A percentile compares a stretch with the other conserved stretches of the same genome.
These are phyloP conservation scores for Pythium insidiosum DNA, from an alignment of 352 stramenopile species.

Conservation along the genomic window DNA sequence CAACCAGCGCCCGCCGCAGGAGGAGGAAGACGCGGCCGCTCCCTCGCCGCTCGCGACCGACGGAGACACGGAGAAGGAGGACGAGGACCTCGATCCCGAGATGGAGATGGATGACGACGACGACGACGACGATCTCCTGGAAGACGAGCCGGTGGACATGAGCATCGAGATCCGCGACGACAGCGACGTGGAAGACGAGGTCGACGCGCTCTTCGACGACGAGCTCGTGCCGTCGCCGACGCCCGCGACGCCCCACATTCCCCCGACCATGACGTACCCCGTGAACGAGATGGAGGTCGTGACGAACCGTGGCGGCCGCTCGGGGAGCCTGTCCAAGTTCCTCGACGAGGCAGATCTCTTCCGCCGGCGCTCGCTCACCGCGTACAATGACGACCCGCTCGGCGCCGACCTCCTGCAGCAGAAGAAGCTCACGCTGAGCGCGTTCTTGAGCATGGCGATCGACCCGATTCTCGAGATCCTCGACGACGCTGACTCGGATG, in stretches of 20 bases:
- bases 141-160: slow-evolving; percentile 14
- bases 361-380: slow-evolving; percentile 62
- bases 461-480: slow-evolving; percentile 81
- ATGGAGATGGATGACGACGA: slow-evolving; percentile 8
- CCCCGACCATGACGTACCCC: slow-evolving; percentile 61
- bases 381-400: slow-evolving; percentile 61
- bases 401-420: slow-evolving; percentile 30
- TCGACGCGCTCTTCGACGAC: slow-evolving; percentile 2
- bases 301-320: slow-evolving; percentile 59
- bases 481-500: slow-evolving; percentile 79
- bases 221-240: too few relatives aligned
- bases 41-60: too few relatives aligned
- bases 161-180: slow-evolving; percentile 5
- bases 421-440: slow-evolving; percentile 58
- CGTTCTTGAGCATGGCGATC: slow-evolving; percentile 78
- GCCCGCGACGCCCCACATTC: slow-evolving; percentile 30
- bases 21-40: too few relatives aligned
- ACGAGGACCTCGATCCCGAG: slow-evolving; percentile 8
- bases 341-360: slow-evolving; percentile 67
- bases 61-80: slow-evolving; percentile 1
- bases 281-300: slow-evolving; percentile 84
- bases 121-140: slow-evolving; percentile 10
- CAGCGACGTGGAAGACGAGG: slow-evolving; percentile 2
- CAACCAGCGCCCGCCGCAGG: too few relatives aligned
- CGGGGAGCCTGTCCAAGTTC: slow-evolving; percentile 73